Evolutionary conservation across 139 green algal species (phyloP), one percentile per base, ranked within the genome.

Genomic region (Chlamydomonas schloesseri): DNA sequence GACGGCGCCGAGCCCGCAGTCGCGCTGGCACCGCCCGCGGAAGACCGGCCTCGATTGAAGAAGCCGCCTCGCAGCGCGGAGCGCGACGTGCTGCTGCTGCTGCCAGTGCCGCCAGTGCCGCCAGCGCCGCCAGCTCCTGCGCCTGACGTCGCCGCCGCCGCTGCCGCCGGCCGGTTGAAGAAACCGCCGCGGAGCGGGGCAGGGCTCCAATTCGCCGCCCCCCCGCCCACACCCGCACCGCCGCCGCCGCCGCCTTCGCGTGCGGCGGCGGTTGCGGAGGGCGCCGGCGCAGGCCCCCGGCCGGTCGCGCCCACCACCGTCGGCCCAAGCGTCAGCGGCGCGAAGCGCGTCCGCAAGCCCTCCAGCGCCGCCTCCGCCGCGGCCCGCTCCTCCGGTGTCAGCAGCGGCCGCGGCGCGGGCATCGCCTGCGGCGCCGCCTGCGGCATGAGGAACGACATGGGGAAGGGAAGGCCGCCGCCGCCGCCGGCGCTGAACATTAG

Each of bases 31-130:
- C 26, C 24, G 9, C 60, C 60, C 24, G 60, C 60, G 26, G 60
- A 68, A 2, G 17, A 21, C 26, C 17, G 26, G 21, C 26, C 23
- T 2, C 42, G 58, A 31, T 50, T 83, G 42, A 83, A 72, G 42
- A 83, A 83, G 23, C 76, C 76, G 62, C 76, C 76, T 2, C 76
- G 76, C 9, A 83, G 62, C 26, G 76, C 76, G 0, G 76, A 83
- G 0, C 76, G 58, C 14, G 75, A 50, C 6, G 42, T n/a, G n/a
- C n/a, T 60, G 34, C 75, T 57, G 29, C n/a, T 29, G 5, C 75
- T 33, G 34, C 69, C 69, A 55, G 34, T 29, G 29, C 9, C 29
- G 6, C 21, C n/a, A 13, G 67, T 26, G 28, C 18, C 57, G 37
- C 33, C 58, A 29, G 34, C 75, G 34, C 75, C 55, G 55, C 73